These are phyloP conservation scores for Polygonum maritimum DNA, from an alignment of 148 eudicot genomes.

Conservation along the genomic window DNA sequence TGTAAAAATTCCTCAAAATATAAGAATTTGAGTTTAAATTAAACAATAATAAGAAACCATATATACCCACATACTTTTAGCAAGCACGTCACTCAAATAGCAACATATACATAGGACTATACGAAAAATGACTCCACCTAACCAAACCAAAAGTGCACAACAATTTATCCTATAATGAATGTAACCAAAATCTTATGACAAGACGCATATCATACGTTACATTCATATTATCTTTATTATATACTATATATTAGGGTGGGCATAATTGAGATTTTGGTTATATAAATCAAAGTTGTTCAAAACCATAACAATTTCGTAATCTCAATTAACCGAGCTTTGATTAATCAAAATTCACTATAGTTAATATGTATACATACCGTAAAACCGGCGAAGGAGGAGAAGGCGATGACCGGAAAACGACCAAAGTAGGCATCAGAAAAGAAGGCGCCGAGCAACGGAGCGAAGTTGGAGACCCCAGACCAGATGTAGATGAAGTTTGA, in stretches of 20 bases:
- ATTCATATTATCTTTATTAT: not conserved
- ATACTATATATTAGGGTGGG: not conserved
- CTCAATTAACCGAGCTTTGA: no score
- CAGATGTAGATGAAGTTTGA: conserved; percentile 52
- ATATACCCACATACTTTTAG: not conserved
- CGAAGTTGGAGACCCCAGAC: conserved; percentile 47
- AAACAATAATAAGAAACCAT: not conserved
- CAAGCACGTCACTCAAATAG: not conserved
- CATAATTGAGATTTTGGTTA: no score
- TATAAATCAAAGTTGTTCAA: no score
- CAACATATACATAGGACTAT: not conserved
- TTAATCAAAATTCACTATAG: no score
- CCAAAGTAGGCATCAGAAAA: conserved; percentile 71
- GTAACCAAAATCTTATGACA: no score
- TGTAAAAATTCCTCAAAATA: no score
- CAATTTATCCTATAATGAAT: not conserved
- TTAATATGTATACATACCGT: conserved; percentile 25
- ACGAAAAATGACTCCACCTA: no score
- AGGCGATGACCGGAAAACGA: conserved; percentile 52
- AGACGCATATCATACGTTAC: no score
- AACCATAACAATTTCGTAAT: no score
- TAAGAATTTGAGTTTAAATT: no score
- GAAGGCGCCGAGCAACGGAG: conserved; percentile 74
- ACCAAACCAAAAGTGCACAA: not conserved
- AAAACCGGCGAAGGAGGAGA: conserved; percentile 45